Conservation (phyloP, 352 stramenopile species). For the Phytophthora kernoviae region DNA sequence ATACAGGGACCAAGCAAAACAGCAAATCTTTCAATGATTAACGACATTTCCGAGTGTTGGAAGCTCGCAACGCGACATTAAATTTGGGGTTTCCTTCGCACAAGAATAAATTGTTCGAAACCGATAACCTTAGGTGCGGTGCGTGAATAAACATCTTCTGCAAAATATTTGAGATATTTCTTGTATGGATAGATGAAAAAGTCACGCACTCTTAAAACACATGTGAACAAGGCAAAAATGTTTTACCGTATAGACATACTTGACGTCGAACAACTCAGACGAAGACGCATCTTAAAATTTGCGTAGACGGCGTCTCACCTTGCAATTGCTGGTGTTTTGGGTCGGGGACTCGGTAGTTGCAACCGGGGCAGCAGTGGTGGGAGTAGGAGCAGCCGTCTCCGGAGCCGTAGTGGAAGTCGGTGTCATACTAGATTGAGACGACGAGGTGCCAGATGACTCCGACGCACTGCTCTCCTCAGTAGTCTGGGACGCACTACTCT, state of each 20-base stretch:
- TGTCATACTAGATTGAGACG: constrained; percentile 7
- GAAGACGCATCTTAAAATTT: constrained; percentile 21
- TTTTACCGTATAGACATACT: constrained; percentile 21
- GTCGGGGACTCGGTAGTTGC: constrained; percentile 12
- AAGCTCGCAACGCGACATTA: no score
- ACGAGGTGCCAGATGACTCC: constrained; percentile 6
- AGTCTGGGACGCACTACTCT: constrained; percentile 13
- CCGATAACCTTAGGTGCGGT: no score
- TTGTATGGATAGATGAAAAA: no score
- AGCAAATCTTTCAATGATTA: no score
- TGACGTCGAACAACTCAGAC: constrained; percentile 17
- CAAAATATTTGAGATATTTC: no score
- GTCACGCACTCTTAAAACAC: no score
- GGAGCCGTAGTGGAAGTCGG: constrained; percentile 7
- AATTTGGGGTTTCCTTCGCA: no score
- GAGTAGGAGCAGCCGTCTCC: not conserved
- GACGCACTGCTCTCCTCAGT: constrained; percentile 14
- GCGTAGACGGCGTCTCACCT: constrained; percentile 27
- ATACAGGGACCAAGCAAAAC: no score
- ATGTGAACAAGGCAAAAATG: no score
- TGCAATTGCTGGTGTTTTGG: constrained; percentile 25
- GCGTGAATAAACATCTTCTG: no score
- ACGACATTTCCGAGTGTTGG: no score
- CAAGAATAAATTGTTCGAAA: no score
- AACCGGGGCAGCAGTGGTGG: constrained; percentile 2